Percentiles rank a stretch among this genome's conserved stretches.
Evolutionary conservation across 1,284 basidiomycete genomes (phyloP).

Genomic region (Neotropicomus parvogracilis): DNA sequence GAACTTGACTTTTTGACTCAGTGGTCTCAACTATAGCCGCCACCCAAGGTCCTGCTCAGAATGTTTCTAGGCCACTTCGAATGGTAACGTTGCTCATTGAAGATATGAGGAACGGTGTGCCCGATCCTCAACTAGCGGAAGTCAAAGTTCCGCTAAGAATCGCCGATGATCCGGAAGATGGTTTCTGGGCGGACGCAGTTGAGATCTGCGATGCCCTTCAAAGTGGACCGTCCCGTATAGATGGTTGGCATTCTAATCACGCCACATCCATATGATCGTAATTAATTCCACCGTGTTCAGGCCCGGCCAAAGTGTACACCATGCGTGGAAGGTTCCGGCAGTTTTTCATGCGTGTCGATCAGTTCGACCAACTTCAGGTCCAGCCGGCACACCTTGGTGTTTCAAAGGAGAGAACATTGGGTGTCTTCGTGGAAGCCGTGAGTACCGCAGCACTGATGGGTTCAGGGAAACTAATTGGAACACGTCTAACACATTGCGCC

Average conservation of each 20-base stretch:
- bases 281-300: conserved; percentile 35
- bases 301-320: conserved; percentile 65
- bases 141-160: conserved; percentile 53
- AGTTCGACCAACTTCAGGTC: conserved; percentile 45
- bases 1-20: conserved; percentile 7
- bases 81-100: conserved; percentile 65
- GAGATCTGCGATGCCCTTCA: conserved; percentile 60
- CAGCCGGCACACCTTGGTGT: conserved; percentile 47
- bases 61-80: conserved; percentile 24
- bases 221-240: conserved; percentile 59
- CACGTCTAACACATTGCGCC: conserved; percentile 10
- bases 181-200: conserved; percentile 66
- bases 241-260: conserved; percentile 42
- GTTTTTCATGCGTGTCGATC: conserved; percentile 59
- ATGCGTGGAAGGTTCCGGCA: conserved; percentile 68
- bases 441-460: conserved; percentile 11
- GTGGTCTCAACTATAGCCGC: conserved; percentile 7
- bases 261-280: neutral
- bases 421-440: conserved; percentile 50
- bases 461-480: conserved; percentile 7
- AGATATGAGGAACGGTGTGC: conserved; percentile 49
- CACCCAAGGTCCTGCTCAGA: conserved; percentile 9
- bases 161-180: conserved; percentile 46
- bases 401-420: conserved; percentile 43
- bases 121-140: conserved; percentile 61